A percentile compares a stretch with the other conserved stretches of the same genome.
Conservation (phyloP, 176 grass and related monocot genomes). For the Raddia distichophylla region DNA sequence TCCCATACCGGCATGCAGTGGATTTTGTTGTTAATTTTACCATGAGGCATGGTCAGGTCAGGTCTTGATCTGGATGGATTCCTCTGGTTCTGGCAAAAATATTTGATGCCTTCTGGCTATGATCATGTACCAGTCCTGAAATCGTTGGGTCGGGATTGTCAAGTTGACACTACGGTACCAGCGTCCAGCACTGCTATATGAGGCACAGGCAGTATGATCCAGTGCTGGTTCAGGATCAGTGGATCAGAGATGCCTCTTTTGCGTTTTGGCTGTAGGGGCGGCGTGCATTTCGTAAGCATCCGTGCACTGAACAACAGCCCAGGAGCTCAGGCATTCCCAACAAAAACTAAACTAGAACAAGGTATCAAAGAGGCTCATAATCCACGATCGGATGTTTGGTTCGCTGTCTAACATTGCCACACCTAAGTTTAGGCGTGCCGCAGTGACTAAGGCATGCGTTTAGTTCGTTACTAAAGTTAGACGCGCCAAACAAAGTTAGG, state of each 20-base stretch:
- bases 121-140: not conserved
- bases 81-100: conserved; percentile 21
- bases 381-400: too few relatives aligned
- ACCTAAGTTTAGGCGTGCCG: too few relatives aligned
- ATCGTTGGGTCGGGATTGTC: conserved; percentile 28
- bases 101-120: conserved; percentile 24
- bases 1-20: conserved; percentile 9
- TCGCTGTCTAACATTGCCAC: too few relatives aligned
- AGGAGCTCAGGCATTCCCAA: not conserved
- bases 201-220: not conserved
- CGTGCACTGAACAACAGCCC: not conserved
- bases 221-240: not conserved
- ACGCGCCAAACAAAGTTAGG: too few relatives aligned
- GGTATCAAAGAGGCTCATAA: too few relatives aligned
- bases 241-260: conserved; percentile 2
- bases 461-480: too few relatives aligned
- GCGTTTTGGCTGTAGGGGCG: not conserved
- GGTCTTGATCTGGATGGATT: conserved; percentile 34
- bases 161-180: not conserved
- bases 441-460: too few relatives aligned
- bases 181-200: not conserved
- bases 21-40: conserved; percentile 2
- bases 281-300: not conserved
- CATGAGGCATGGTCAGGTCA: conserved; percentile 46
- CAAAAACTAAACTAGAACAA: too few relatives aligned